Evolutionary conservation across 2,329 filamentous ascomycete genomes (phyloP), one percentile per base, ranked within the genome.

Genomic region (Elsinoe arachidis): DNA sequence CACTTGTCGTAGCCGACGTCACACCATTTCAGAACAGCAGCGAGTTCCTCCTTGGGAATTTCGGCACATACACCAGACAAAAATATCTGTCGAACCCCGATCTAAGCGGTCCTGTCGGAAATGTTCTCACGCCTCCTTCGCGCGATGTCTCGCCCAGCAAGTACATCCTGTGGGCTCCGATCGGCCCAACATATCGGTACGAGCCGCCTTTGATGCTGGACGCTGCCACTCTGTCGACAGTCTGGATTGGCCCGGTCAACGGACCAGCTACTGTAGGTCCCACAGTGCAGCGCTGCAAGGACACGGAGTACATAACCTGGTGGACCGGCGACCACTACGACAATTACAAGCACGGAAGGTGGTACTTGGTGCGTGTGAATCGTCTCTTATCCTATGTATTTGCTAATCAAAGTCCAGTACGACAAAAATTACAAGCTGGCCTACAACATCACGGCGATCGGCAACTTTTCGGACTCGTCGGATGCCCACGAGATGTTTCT

Each of bases 401-500:
- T 33, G 30, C 46, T 51, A 23, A 51, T 14, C 3, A 14, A 2
- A 5, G n/a, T 51, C n/a, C 30, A 55, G 52, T 14, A 19, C 11
- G 19, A 56, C 53, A 23, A 56, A 3, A 56, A 15, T 5, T 68
- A 68, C 53, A 53, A 64, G 12, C 61, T 67, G 21, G 68, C 65
- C 11, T 63, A 67, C n/a, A 64, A 61, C 21, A 44, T 66, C 1
- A 63, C 53, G 57, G 64, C 54, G 26, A 73, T 39, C 64, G 72
- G 59, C 69, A 63, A 11, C 69, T 70, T 65, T 21, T 65, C 76
- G 15, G 23, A 26, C 23, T 58, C 62, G 19, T 73, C 70, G 4
- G 73, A 70, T 10, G 69, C 74, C 51, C 75, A 77, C 62, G 73
- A 76, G 55, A 72, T 76, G 60, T 63, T 65, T 10, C 63, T 78